Evolutionary conservation across 257 asterid genomes (phyloP).

Genomic region (Scutellaria barbata): DNA sequence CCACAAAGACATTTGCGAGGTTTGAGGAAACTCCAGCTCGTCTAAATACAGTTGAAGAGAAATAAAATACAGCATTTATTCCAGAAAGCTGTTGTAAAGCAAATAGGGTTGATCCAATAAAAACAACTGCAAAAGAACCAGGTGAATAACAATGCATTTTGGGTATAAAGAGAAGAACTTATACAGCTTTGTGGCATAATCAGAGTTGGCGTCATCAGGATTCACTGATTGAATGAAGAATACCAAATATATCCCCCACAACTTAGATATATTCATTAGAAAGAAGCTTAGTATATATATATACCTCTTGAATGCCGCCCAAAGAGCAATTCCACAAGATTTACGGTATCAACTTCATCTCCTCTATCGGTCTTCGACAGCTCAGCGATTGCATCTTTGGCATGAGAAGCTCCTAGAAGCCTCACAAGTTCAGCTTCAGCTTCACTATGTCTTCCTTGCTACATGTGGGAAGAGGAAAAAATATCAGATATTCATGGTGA

Average conservation of each 20-base stretch:
- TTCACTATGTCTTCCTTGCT: conserved; percentile 82
- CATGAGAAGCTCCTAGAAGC: conserved; percentile 80
- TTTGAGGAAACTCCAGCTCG: conserved; percentile 93
- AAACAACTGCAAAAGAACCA: conserved; percentile 94
- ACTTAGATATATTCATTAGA: conserved; percentile 18
- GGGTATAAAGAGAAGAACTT: conserved; percentile 29
- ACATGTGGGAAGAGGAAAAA: not conserved
- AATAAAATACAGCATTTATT: conserved; percentile 98
- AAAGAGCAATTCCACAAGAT: conserved; percentile 59
- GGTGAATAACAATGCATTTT: conserved; percentile 51
- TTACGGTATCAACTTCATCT: conserved; percentile 62
- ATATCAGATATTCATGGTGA: too few relatives aligned
- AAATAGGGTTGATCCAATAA: conserved; percentile 94
- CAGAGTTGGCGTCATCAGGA: not conserved
- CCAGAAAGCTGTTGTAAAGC: conserved; percentile 99
- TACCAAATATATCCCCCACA: not conserved
- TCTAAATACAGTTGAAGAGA: conserved; percentile 99
- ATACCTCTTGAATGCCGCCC: conserved; percentile 90
- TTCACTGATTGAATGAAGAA: not conserved
- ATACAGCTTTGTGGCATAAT: conserved; percentile 17
- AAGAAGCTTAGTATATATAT: conserved; percentile 21
- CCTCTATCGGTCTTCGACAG: conserved; percentile 73
- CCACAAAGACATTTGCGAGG: conserved; percentile 83
- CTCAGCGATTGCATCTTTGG: conserved; percentile 73
- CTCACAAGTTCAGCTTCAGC: conserved; percentile 82